Evolutionary conservation across 108 stramenopile genomes (phyloP).

Genomic region (Conticribra guillardii): DNA sequence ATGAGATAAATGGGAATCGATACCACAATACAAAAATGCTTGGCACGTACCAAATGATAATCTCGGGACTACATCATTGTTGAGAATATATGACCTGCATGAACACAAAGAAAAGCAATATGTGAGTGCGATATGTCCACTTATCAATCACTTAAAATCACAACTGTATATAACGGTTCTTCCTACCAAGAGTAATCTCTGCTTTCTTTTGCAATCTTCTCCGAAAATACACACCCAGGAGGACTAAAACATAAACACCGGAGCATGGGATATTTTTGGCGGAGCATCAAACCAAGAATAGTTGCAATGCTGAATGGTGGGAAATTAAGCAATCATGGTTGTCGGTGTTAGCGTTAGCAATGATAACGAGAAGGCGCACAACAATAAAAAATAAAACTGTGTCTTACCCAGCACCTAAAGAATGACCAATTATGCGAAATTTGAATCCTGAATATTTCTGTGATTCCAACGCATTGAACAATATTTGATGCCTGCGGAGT

Average conservation of each 20-base stretch:
- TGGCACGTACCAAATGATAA: constrained; percentile 53
- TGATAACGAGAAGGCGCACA: no score
- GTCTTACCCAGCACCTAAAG: constrained; percentile 92
- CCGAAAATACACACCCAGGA: constrained; percentile 86
- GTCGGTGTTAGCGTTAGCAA: no score
- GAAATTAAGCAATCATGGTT: no score
- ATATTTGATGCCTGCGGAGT: constrained; percentile 46
- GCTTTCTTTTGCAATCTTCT: constrained; percentile 65
- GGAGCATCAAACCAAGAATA: constrained; percentile 84
- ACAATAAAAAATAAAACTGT: no score
- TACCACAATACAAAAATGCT: not conserved
- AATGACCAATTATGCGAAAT: constrained; percentile 90
- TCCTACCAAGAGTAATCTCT: constrained; percentile 36
- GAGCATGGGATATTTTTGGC: constrained; percentile 70
- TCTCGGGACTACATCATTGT: constrained; percentile 87
- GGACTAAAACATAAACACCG: constrained; percentile 82
- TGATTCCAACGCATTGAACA: constrained; percentile 57
- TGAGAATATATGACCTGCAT: constrained; percentile 65
- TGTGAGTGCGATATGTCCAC: no score
- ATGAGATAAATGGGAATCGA: not conserved
- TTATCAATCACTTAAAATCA: no score
- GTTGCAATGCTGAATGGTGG: no score
- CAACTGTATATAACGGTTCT: no score
- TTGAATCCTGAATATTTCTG: constrained; percentile 64
- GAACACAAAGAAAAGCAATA: constrained; percentile 28